Evolutionary conservation across 352 stramenopile genomes (phyloP).

Genomic region (Globisporangium iwayamae): DNA sequence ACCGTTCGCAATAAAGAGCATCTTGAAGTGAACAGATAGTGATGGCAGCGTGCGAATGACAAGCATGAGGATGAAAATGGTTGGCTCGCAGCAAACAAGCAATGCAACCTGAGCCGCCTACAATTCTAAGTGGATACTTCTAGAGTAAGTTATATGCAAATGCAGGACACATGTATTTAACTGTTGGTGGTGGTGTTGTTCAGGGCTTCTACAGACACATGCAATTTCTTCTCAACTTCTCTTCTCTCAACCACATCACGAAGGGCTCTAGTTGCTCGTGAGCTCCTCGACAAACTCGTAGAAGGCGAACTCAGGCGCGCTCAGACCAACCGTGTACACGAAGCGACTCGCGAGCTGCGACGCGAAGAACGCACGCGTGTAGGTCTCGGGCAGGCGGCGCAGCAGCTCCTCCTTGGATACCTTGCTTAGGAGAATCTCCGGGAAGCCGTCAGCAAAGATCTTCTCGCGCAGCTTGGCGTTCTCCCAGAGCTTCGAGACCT

Average conservation of each 20-base stretch:
- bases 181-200: no score
- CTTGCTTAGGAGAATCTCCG: constrained; percentile 54
- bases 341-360: constrained; percentile 81
- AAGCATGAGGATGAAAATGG: no score
- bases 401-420: constrained; percentile 62
- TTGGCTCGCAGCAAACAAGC: no score
- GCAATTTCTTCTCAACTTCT: neutral
- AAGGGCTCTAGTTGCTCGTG: constrained; percentile 12
- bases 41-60: no score
- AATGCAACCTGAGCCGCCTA: no score
- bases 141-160: no score
- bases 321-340: constrained; percentile 72
- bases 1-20: neutral
- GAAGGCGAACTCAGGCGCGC: constrained; percentile 78
- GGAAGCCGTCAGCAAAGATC: constrained; percentile 78
- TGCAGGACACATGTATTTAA: no score
- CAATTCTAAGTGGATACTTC: no score
- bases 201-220: neutral
- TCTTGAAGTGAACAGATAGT: no score
- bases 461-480: constrained; percentile 63
- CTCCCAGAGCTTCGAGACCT: constrained; percentile 69
- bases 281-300: constrained; percentile 83
- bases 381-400: constrained; percentile 67
- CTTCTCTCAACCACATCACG: neutral
- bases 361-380: constrained; percentile 77